phyloP scores from a whole-genome alignment of 352 stramenopile species.

The Pythium scleroteichum region DNA sequence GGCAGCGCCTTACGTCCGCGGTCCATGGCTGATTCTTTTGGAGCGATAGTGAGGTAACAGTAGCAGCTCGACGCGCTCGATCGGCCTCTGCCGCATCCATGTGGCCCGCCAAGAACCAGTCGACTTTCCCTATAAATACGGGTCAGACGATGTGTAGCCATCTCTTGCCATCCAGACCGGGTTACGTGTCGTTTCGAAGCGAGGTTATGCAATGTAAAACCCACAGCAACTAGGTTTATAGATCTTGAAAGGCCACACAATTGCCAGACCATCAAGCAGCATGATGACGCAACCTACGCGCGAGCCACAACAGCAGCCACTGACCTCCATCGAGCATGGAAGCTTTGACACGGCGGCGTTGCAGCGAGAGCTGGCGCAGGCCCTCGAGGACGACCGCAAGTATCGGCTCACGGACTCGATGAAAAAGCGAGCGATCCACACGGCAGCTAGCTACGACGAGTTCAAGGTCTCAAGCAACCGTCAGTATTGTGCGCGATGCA shows the following conservation, averaged over 20 bases:
- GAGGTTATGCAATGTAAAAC: not conserved
- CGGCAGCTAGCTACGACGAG: constrained; percentile 80
- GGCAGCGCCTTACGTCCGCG: constrained; percentile 83
- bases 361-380: constrained; percentile 67
- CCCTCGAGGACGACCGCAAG: constrained; percentile 77
- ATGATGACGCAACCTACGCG: constrained; percentile 33
- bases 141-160: constrained; percentile 26
- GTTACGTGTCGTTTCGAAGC: constrained; percentile 20
- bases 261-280: constrained; percentile 6
- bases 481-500: not conserved
- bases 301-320: constrained; percentile 26
- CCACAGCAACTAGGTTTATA: constrained; percentile 17
- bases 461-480: constrained; percentile 58
- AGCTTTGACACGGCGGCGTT: constrained; percentile 73
- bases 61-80: not conserved
- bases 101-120: constrained; percentile 6
- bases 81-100: not conserved
- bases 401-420: constrained; percentile 86
- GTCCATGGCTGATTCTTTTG: constrained; percentile 48
- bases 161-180: not conserved
- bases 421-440: constrained; percentile 90
- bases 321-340: constrained; percentile 79
- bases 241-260: constrained; percentile 26
- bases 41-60: too few species aligned
- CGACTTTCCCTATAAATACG: constrained; percentile 23